phyloP scores from a whole-genome alignment of 495 filamentous ascomycete genomes.

The Hypoxylon fragiforme region DNA sequence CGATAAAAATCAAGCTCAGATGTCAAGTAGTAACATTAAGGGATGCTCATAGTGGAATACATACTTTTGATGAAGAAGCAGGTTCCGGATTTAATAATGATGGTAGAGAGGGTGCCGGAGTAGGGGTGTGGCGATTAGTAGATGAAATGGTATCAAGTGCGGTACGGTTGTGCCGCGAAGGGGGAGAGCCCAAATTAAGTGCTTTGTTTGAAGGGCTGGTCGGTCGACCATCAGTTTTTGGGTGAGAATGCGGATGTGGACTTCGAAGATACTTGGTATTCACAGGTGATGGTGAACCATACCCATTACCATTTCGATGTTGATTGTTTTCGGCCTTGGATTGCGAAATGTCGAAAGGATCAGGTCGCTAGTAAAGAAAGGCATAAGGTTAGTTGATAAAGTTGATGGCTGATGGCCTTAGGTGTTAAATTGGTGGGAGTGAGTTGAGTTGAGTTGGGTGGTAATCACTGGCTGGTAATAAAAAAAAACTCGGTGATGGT shows the following conservation, averaged over 20 bases:
- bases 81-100: constrained; percentile 51
- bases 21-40: no score
- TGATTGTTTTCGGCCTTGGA: constrained; percentile 37
- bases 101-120: constrained; percentile 45
- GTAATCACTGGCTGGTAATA: constrained; percentile 12
- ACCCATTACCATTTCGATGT: constrained; percentile 66
- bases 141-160: constrained; percentile 47
- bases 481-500: constrained; percentile 27
- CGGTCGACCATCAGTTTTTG: constrained; percentile 56
- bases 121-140: constrained; percentile 48
- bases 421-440: constrained; percentile 6
- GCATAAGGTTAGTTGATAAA: constrained; percentile 19
- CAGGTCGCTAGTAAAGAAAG: constrained; percentile 50
- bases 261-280: constrained; percentile 59
- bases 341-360: constrained; percentile 53
- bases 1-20: no score
- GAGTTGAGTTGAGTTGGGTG: background rate
- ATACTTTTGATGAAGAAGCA: constrained; percentile 45
- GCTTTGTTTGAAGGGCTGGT: constrained; percentile 55
- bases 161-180: constrained; percentile 42
- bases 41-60: no score
- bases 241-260: constrained; percentile 57
- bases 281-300: constrained; percentile 60
- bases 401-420: constrained; percentile 10
- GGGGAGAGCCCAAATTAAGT: constrained; percentile 56